Base-by-base conservation (phyloP, 192 early-diverging fungal species). In the Geosiphon pyriformis region DNA sequence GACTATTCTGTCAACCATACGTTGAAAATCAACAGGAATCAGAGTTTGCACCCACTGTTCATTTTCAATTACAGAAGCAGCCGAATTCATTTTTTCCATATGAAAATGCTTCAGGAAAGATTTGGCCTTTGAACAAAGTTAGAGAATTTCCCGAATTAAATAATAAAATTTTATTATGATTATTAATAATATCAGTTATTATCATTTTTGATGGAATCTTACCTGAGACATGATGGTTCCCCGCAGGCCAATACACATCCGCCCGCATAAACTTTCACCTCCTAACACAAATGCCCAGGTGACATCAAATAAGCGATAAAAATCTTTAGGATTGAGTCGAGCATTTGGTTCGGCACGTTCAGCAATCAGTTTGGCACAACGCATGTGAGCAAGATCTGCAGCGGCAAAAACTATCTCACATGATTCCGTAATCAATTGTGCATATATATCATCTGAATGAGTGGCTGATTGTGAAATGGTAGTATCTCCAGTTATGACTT, bases 41-140 rank as follows among this genome's bases (percentile, higher is more conserved):
- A 91, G 91, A 11, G 90, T 86, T 69, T 92, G 92, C 25, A 83
- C 78, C 97, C 97, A 99, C 76, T 95, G 93, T 72, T 99, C 97
- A 72, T 92, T 96, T 67, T 98, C 97, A 58, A 99, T 87, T 12
- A 96, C 78, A 20, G 91, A 74, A 12, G 87, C 84, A 22, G 92
- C 79, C 73, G 98, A 94, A 37, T 90, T 94, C 35, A 84, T 80
- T 62, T 90, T 91, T 70, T 96, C 94, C 60, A 92, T 90, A 60
- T 99, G 97, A 65, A 99, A 99, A 73, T 96, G 89, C 51, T 77
- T 83, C 20, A 99, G 59, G 71, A 95, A 97, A 20, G 91, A 82
- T 65, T 95, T 96, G 26, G 93, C 90, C 85, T 92, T 68, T 25
- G 50, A 20, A 22, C 32, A 37, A 58, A 15, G 8, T 34, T 31